These are phyloP conservation scores for Penicillium taxi DNA, from an alignment of 495 filamentous ascomycete species.

Conservation along the genomic window DNA sequence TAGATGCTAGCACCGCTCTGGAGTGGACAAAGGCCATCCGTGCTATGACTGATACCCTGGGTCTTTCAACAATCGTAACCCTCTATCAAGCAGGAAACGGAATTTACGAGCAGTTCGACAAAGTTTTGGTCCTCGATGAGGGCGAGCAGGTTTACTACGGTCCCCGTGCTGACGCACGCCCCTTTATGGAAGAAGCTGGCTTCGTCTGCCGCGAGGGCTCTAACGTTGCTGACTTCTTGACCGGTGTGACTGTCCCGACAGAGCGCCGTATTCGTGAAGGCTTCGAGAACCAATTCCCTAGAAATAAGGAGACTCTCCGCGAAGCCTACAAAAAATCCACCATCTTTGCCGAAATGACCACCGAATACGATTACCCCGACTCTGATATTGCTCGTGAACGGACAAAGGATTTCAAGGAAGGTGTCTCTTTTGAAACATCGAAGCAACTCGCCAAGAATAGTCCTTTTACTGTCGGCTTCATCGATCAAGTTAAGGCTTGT, in stretches of 20 bases:
- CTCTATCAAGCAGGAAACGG: slow-evolving; percentile 58
- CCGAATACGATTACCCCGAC: slow-evolving; percentile 45
- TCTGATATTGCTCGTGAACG: slow-evolving; percentile 33
- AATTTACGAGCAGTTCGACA: slow-evolving; percentile 58
- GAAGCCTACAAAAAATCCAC: slow-evolving; percentile 33
- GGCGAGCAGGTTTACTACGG: slow-evolving; percentile 58
- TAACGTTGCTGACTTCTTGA: slow-evolving; percentile 65
- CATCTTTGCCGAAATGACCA: slow-evolving; percentile 25
- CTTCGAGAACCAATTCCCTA: slow-evolving; percentile 37
- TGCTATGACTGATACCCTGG: slow-evolving; percentile 40
- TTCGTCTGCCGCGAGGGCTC: slow-evolving; percentile 57
- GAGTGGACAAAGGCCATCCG: slow-evolving; percentile 43
- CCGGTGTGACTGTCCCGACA: slow-evolving; percentile 59
- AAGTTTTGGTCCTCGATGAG: slow-evolving; percentile 58
- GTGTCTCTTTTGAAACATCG: slow-evolving; percentile 36
- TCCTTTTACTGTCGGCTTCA: slow-evolving; percentile 51
- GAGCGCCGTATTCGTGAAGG: slow-evolving; percentile 56
- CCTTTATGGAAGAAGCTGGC: slow-evolving; percentile 61
- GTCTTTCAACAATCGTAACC: slow-evolving; percentile 41
- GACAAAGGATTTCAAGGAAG: slow-evolving; percentile 43
- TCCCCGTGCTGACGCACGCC: slow-evolving; percentile 48
- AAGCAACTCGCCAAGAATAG: slow-evolving; percentile 33
- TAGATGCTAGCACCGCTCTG: slow-evolving; percentile 56
- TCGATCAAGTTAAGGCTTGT: slow-evolving; percentile 49
- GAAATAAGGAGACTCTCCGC: slow-evolving; percentile 36